phyloP scores from a whole-genome alignment of 352 stramenopile genomes.

The Phytopythium ostracodes region DNA sequence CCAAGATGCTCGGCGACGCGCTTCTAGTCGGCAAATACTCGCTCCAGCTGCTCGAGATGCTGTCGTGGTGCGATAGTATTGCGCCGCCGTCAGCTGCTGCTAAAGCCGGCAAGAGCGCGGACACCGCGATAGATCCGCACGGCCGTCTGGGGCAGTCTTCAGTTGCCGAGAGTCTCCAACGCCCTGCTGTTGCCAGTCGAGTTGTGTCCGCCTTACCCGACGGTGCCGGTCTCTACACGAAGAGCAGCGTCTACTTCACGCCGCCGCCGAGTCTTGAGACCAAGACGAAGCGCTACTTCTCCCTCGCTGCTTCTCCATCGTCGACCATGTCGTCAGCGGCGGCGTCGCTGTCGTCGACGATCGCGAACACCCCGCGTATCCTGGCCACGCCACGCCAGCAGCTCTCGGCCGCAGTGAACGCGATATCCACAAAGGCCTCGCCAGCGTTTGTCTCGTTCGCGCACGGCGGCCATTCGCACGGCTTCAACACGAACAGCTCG shows the following conservation, averaged over 20 bases:
- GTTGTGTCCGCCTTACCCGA: conserved; percentile 7
- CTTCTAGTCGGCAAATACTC: conserved; percentile 51
- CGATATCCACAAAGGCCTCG: conserved; percentile 69
- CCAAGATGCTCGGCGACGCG: conserved; percentile 50
- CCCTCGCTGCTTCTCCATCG: conserved; percentile 48
- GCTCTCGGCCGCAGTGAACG: conserved; percentile 70
- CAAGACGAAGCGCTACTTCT: conserved; percentile 64
- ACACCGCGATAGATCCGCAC: not conserved
- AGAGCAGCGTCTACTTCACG: conserved; percentile 47
- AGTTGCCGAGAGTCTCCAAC: conserved; percentile 33
- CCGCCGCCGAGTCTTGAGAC: conserved; percentile 66
- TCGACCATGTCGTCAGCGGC: conserved; percentile 73
- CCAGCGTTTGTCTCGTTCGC: conserved; percentile 63
- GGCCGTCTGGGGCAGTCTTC: not conserved
- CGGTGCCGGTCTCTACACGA: conserved; percentile 38
- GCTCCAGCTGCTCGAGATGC: conserved; percentile 59
- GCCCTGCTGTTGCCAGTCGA: conserved; percentile 14
- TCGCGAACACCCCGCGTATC: conserved; percentile 68
- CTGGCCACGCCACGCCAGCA: conserved; percentile 69
- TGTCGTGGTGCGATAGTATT: conserved; percentile 59
- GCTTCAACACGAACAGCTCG: conserved; percentile 1
- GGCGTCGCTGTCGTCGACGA: conserved; percentile 61
- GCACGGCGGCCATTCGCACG: conserved; percentile 13
- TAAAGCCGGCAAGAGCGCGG: not conserved
- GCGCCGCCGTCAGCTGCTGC: conserved; percentile 5